Percentiles rank a stretch among this genome's conserved stretches.
These are phyloP conservation scores for Penicillium alfredii DNA, from an alignment of 495 filamentous ascomycete species.

Conservation along the genomic window DNA sequence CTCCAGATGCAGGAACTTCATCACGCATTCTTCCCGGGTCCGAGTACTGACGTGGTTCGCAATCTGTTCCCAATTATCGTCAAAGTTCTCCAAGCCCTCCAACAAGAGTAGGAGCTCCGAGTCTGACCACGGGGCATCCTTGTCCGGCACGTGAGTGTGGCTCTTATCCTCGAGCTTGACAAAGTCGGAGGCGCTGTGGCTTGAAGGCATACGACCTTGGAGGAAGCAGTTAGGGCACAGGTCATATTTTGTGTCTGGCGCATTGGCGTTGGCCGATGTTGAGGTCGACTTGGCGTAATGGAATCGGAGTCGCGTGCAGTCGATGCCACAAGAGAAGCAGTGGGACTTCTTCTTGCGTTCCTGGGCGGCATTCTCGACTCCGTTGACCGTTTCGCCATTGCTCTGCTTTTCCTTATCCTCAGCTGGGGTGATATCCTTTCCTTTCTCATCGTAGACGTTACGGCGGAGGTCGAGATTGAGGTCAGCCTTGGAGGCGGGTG, in stretches of 20 bases:
- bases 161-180: constrained; percentile 80
- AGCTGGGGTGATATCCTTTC: constrained; percentile 66
- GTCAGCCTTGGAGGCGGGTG: constrained; percentile 66
- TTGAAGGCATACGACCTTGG: constrained; percentile 70
- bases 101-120: constrained; percentile 77
- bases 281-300: constrained; percentile 65
- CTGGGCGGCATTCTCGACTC: constrained; percentile 53
- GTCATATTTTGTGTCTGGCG: constrained; percentile 66
- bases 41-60: constrained; percentile 84
- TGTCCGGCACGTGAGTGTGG: constrained; percentile 67
- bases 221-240: constrained; percentile 86
- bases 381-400: constrained; percentile 66
- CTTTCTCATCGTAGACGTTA: constrained; percentile 90
- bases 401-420: constrained; percentile 60
- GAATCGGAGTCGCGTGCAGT: constrained; percentile 88
- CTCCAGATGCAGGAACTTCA: constrained; percentile 88
- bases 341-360: constrained; percentile 65
- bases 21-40: constrained; percentile 91
- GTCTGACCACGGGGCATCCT: constrained; percentile 84
- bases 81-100: constrained; percentile 83
- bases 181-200: constrained; percentile 67
- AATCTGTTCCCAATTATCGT: constrained; percentile 93
- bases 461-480: constrained; percentile 85
- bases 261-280: constrained; percentile 49
- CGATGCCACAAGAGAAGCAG: constrained; percentile 86